Conservation (phyloP, 1,139 yeast species). For the Lodderomyces metapsilosis region DNA sequence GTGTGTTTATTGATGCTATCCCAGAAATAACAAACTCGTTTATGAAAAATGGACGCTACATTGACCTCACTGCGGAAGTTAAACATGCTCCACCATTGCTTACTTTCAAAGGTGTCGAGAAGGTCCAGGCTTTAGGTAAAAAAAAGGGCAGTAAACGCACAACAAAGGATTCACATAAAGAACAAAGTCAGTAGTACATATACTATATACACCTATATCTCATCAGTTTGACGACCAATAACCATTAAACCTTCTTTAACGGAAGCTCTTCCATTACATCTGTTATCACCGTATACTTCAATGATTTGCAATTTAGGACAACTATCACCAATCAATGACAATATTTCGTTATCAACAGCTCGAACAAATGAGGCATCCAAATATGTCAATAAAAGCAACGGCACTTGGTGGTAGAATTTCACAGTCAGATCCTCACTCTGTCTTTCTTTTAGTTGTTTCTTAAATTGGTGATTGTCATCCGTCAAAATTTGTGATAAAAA, state of each 20-base stretch:
- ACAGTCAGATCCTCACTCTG: slow-evolving; percentile 12
- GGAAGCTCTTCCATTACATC: slow-evolving; percentile 58
- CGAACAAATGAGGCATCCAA: slow-evolving; percentile 78
- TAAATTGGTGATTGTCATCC: slow-evolving; percentile 30
- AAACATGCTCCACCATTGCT: slow-evolving; percentile 47
- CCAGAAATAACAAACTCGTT: slow-evolving; percentile 57
- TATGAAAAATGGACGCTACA: slow-evolving; percentile 25
- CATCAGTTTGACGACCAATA: slow-evolving; percentile 68
- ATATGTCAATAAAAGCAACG: slow-evolving; percentile 56
- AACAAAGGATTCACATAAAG: slow-evolving; percentile 9
- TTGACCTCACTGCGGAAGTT: slow-evolving; percentile 22
- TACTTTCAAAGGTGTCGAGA: slow-evolving; percentile 60
- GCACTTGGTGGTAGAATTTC: slow-evolving; percentile 20
- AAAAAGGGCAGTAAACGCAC: not conserved
- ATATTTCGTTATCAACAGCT: slow-evolving; percentile 62
- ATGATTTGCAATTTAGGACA: slow-evolving; percentile 63
- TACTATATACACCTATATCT: slow-evolving; percentile 3
- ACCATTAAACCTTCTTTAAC: slow-evolving; percentile 56
- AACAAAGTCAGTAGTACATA: not conserved
- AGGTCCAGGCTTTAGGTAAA: slow-evolving; percentile 26
- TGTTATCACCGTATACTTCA: slow-evolving; percentile 78
- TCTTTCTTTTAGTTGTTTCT: slow-evolving; percentile 27
- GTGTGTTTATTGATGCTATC: slow-evolving; percentile 46
- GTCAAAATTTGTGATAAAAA: slow-evolving; percentile 46
- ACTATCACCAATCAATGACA: slow-evolving; percentile 50